phyloP scores from a whole-genome alignment of 495 filamentous ascomycete species.

The Hypoxylon trugodes region DNA sequence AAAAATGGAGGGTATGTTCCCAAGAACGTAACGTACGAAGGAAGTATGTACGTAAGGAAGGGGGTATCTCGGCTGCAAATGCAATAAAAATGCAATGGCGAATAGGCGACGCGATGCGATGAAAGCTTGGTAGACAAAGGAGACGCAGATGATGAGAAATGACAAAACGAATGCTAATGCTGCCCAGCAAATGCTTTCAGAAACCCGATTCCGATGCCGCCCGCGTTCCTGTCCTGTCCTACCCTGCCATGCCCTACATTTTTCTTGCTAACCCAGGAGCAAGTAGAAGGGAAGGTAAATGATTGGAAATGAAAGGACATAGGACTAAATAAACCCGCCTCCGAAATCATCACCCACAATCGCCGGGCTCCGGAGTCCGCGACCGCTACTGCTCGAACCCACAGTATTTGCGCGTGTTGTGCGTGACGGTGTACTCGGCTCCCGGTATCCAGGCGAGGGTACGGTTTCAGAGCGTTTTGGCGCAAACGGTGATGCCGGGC shows the following conservation, averaged over 20 bases:
- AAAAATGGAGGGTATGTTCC: neutral
- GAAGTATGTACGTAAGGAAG: neutral
- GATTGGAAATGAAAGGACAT: neutral
- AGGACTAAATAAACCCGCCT: slow-evolving; percentile 29
- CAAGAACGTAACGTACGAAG: no score
- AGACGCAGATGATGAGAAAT: neutral
- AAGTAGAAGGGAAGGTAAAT: neutral
- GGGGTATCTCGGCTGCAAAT: slow-evolving; percentile 29
- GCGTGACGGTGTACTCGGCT: slow-evolving; percentile 15
- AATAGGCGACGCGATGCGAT: neutral
- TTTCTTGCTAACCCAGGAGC: no score
- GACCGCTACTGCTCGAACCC: neutral
- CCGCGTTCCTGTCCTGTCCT: neutral
- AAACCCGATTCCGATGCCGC: neutral
- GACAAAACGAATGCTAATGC: slow-evolving; percentile 16
- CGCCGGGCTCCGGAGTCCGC: slow-evolving; percentile 20
- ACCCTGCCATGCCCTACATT: no score
- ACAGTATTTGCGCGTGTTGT: slow-evolving; percentile 30
- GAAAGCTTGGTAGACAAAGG: slow-evolving; percentile 22
- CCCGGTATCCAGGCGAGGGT: slow-evolving; percentile 18
- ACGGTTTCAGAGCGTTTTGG: slow-evolving; percentile 36
- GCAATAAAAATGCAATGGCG: slow-evolving; percentile 1
- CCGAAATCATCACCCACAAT: slow-evolving; percentile 34
- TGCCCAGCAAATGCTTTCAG: no score
- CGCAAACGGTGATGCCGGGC: neutral